Conservation (phyloP, 345 rosid genomes). For the Combretum micranthum region DNA sequence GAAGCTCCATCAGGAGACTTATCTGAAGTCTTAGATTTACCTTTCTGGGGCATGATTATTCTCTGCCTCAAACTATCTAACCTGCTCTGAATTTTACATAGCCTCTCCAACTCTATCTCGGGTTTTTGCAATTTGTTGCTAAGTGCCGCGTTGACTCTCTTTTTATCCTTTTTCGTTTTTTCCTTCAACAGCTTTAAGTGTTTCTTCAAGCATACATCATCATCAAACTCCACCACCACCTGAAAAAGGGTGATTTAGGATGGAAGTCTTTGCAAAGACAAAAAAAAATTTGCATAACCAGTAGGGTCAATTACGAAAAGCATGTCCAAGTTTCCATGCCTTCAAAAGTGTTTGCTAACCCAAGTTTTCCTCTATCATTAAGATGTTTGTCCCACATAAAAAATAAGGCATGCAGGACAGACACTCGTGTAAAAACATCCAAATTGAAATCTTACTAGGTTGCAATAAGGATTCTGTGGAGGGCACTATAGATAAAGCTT, state of each 20-base stretch:
- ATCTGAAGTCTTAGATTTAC: slow-evolving; percentile 33
- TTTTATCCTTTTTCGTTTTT: slow-evolving; percentile 28
- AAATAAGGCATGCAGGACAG: no score
- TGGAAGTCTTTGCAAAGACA: background rate
- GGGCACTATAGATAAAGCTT: no score
- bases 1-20: slow-evolving; percentile 21
- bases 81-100: slow-evolving; percentile 50
- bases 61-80: slow-evolving; percentile 43
- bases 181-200: slow-evolving; percentile 29
- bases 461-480: no score
- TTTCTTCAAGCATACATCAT: slow-evolving; percentile 53
- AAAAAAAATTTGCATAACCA: background rate
- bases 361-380: no score
- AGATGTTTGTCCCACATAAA: no score
- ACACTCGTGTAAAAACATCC: no score
- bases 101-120: slow-evolving; percentile 61
- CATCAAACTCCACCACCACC: slow-evolving; percentile 33
- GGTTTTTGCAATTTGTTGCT: slow-evolving; percentile 20
- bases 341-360: no score
- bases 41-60: slow-evolving; percentile 24
- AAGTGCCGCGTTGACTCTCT: slow-evolving; percentile 15
- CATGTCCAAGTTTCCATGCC: no score
- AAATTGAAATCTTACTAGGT: no score
- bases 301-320: background rate
- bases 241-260: slow-evolving; percentile 14